Evolutionary conservation across 2,329 filamentous ascomycete species (phyloP), one percentile per base, ranked within the genome.

Genomic region (Xylariomycetidae sp.): DNA sequence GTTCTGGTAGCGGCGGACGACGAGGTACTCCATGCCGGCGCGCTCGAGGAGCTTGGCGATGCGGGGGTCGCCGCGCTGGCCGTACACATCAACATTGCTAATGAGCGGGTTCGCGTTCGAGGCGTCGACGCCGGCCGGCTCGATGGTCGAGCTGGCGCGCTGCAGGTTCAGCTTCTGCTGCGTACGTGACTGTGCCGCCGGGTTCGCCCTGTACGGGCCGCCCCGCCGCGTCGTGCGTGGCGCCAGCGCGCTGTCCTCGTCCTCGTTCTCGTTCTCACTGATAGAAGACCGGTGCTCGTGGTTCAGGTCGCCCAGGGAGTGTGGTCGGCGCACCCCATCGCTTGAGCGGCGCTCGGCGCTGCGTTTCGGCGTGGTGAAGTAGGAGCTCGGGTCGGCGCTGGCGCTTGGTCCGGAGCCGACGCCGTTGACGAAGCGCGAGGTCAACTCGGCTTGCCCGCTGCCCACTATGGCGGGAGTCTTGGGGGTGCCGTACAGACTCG

Each of bases 101-200:
- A 74, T 64, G 15, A 76, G 50, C 0, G 70, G 65, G 18, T 61
- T 67, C 4, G 61, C 58, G 10, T 64, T 64, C 6, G 61, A 58
- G 2, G 61, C 59, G 5, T 66, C 64, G 15, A 52, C 56, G 2
- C 54, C 61, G 19, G 72, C 63, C 1, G 77, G 76, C 46, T 86
- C 82, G 29, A 86, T 79, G 43, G 74, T 76, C 4, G 81, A 85
- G 51, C 79, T 83, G 19, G 80, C 82, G 23, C 82, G 73, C 51
- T 86, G 81, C 2, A 87, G 68, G 59, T 85, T 81, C 10, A 87
- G 65, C 49, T 87, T 87, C 54, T 86, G 81, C 57, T 86, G 81
- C 1, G 80, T 85, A 10, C 82, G 71, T 34, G 79, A 84, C 44
- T 74, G 69, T 38, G 76, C 71, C 1, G 70, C 68, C 1, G 67